A percentile compares a stretch with the other conserved stretches of the same genome.
Evolutionary conservation across 768 basidiomycete genomes (phyloP).

Genomic region (Hemileccinum rubropunctum): DNA sequence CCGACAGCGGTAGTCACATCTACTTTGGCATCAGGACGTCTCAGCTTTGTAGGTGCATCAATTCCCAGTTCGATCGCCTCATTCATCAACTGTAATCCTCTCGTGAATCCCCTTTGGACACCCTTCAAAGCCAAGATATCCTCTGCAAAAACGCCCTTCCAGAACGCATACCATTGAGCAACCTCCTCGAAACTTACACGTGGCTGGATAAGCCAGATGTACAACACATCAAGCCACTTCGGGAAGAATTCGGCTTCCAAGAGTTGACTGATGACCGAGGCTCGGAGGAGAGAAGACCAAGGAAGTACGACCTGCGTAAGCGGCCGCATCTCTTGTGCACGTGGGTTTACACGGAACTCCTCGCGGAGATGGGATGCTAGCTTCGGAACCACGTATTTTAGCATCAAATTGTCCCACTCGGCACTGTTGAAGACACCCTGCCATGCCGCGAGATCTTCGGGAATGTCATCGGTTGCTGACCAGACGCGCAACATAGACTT

Average conservation of each 20-base stretch:
- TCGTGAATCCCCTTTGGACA: constrained; percentile 77
- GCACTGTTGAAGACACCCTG: constrained; percentile 73
- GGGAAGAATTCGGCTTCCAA: constrained; percentile 94
- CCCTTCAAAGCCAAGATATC: constrained; percentile 61
- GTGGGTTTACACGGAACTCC: constrained; percentile 88
- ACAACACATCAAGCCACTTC: constrained; percentile 91
- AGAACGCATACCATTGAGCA: constrained; percentile 88
- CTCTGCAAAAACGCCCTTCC: constrained; percentile 80
- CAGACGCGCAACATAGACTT: constrained; percentile 76
- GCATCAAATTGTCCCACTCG: constrained; percentile 90
- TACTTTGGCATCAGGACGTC: constrained; percentile 63
- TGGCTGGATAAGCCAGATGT: constrained; percentile 92
- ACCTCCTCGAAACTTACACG: constrained; percentile 89
- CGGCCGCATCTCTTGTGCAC: constrained; percentile 83
- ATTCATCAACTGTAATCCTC: constrained; percentile 92
- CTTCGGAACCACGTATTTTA: constrained; percentile 92
- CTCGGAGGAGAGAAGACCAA: constrained; percentile 74
- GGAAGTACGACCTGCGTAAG: constrained; percentile 64
- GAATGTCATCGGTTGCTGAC: constrained; percentile 68
- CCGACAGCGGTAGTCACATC: constrained; percentile 39
- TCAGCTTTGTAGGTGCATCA: constrained; percentile 64
- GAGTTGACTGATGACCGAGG: constrained; percentile 77
- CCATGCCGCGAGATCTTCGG: constrained; percentile 78
- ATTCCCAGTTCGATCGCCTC: constrained; percentile 85
- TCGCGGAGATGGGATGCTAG: constrained; percentile 79